phyloP scores from a whole-genome alignment of 805 yeast species.

The Sugiyamaella qingdaonensis region DNA sequence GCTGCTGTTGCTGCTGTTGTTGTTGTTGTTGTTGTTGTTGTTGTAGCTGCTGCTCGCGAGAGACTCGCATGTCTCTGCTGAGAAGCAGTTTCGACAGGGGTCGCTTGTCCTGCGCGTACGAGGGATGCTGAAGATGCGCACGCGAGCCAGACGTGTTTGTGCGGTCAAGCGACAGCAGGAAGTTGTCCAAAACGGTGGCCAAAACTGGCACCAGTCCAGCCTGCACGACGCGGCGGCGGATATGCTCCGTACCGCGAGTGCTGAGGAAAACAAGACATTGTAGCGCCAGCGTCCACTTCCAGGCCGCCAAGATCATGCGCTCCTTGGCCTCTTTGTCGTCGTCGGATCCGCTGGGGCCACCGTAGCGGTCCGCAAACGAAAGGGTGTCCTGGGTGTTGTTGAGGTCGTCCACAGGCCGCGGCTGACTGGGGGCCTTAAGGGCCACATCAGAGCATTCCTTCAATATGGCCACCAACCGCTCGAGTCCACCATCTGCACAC shows the following conservation, averaged over 20 bases:
- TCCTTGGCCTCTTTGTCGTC: slow-evolving; percentile 9
- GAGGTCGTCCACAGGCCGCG: neutral
- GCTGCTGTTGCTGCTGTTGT: neutral
- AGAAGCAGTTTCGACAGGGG: neutral
- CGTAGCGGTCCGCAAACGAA: neutral
- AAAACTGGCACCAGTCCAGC: slow-evolving; percentile 90
- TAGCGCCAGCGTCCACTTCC: slow-evolving; percentile 96
- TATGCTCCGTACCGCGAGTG: slow-evolving; percentile 84
- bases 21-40: slow-evolving; percentile 4
- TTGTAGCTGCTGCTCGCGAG: neutral
- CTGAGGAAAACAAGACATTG: slow-evolving; percentile 91
- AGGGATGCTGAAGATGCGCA: neutral
- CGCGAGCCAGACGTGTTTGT: neutral
- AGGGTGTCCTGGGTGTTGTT: neutral
- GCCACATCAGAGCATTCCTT: slow-evolving; percentile 60
- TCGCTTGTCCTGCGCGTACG: slow-evolving; percentile 10
- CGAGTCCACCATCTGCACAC: slow-evolving; percentile 86
- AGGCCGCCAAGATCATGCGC: slow-evolving; percentile 56
- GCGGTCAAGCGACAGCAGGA: slow-evolving; percentile 35
- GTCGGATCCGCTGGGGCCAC: neutral
- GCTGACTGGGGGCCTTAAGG: neutral
- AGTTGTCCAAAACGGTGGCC: slow-evolving; percentile 89
- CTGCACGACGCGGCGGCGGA: slow-evolving; percentile 79
- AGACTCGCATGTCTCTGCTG: slow-evolving; percentile 1
- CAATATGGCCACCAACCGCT: slow-evolving; percentile 76